phyloP scores from a whole-genome alignment of 1,139 yeast genomes.

The Yamadazyma spencermartinsiae region DNA sequence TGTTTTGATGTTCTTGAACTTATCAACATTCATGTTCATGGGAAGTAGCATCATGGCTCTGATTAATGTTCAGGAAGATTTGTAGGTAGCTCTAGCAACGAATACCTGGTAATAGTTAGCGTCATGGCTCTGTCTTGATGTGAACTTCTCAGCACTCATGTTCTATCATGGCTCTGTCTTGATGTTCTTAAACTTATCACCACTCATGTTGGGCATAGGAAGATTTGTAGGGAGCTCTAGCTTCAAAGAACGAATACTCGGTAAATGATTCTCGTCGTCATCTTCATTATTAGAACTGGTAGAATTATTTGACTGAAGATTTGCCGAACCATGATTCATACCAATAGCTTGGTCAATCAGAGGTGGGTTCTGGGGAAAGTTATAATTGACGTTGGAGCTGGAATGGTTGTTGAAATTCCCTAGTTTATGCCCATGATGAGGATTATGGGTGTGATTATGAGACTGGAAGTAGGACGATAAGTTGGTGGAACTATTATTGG shows the following conservation, averaged over 20 bases:
- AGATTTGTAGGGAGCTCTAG: conserved; percentile 48
- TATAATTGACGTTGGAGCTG: conserved; percentile 1
- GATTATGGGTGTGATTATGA: conserved; percentile 7
- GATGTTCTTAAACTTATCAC: conserved; percentile 6
- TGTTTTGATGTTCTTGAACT: conserved; percentile 1
- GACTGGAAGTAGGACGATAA: conserved; percentile 22
- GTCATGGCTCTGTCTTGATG: too few species aligned
- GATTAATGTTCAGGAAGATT: conserved; percentile 30
- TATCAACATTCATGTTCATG: conserved; percentile 6
- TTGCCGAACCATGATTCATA: conserved; percentile 14
- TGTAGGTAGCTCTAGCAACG: conserved; percentile 50
- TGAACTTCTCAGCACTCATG: too few species aligned
- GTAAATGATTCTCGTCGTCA: conserved; percentile 26
- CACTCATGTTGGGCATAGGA: conserved; percentile 18
- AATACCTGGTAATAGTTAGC: conserved; percentile 52
- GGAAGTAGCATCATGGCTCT: too few species aligned
- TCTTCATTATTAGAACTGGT: conserved; percentile 8
- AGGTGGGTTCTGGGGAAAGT: neutral
- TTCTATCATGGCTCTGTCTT: conserved; percentile 1
- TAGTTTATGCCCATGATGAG: conserved; percentile 3
- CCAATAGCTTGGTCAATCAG: neutral
- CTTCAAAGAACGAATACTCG: conserved; percentile 52
- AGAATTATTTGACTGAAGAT: conserved; percentile 17
- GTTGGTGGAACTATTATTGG: conserved; percentile 48
- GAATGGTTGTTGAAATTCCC: conserved; percentile 17